Evolutionary conservation across 2,329 filamentous ascomycete species (phyloP), one percentile per base, ranked within the genome.

Genomic region (Arachnopeziza araneosa): DNA sequence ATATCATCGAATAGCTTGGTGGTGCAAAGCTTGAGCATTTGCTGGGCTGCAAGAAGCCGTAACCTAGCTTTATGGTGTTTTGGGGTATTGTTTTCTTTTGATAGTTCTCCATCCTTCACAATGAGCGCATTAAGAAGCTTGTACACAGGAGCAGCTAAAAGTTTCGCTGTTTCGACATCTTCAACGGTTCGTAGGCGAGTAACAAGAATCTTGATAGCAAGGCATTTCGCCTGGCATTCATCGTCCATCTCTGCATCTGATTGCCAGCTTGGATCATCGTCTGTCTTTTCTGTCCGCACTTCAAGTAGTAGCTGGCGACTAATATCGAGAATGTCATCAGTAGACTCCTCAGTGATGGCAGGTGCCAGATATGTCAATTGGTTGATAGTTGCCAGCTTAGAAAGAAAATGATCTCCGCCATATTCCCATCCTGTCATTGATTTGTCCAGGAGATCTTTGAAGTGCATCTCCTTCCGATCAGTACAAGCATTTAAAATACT

Each of bases 151-250:
- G 80, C 80, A 1, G 87, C 86, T 60, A 83, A 79, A 44, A 82
- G 80, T 66, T 87, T 81, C 17, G 81, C 80, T 62, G 79, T 78
- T 4, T 80, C 75, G 19, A 75, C 69, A 53, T 84, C 80, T 52
- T 80, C 75, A 62, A 73, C 88, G 61, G 73, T 88, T 49, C 93
- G 85, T 21, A 96, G 80, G 57, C 90, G 85, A 73, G 98, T 98
- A 61, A 95, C 91, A 24, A 98, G 79, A 19, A 92, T 88, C 71
- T 89, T 93, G 54, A 98, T 77, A 1, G 93, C 89, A 78, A 91
- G 87, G 59, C 86, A 84, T 74, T 98, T 97, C 22, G 92, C 88
- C 62, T 87, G 83, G 19, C 91, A 88, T 70, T 96, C 92, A 56
- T 93, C 85, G 64, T 96, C 90, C 64, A 91, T 76, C 36, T 84